Base-by-base conservation (phyloP, 164 flowering plant genomes). In the Euptelea pleiosperma region DNA sequence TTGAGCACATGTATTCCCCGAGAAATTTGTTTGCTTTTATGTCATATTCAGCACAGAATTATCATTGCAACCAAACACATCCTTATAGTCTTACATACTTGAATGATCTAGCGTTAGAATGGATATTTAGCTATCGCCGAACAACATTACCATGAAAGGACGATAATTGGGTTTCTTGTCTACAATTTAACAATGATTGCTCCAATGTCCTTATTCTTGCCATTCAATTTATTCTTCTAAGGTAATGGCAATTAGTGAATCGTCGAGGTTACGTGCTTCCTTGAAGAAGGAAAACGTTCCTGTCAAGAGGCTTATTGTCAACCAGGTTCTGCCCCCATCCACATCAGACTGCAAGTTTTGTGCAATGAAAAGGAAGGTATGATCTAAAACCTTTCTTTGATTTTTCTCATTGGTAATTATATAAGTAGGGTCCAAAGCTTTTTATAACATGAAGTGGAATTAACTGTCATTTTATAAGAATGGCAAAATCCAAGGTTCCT, bases 191-290 rank as follows among this genome's bases (percentile, higher is more conserved):
- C 8, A 30, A 8, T 30, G 22, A 50, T 8, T n/a, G 12, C 22
- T 21, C 3, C 16, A 15, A 1, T 1, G 12, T 10, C 18, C 10
- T 19, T 15, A 55, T 52, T 60, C 35, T 12, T 19, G 19, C 26
- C 11, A 25, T 50, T 30, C 34, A 29, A 39, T 26, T 50, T 42
- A 9, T 39, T 35, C 44, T 58, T 24, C 37, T 31, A 26, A 91
- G 98, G 94, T 89, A 16, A 91, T 91, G 98, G 98, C 98, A 22
- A 50, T 89, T 11, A 86, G 75, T 45, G 98, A 91, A 56, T 91
- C 98, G 21, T 89, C 96, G 19, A 75, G 96, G 68, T 70, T 91
- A 61, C 66, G 24, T 64, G 87, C 90, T 57, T 89, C 96, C 53
- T 65, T 91, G 72, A 76, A 68, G 74, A 91, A 89, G 68, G 95